A percentile compares a stretch with the other conserved stretches of the same genome.
phyloP scores from a whole-genome alignment of 129 eudicot species.

The Chrysanthemum makinoi region DNA sequence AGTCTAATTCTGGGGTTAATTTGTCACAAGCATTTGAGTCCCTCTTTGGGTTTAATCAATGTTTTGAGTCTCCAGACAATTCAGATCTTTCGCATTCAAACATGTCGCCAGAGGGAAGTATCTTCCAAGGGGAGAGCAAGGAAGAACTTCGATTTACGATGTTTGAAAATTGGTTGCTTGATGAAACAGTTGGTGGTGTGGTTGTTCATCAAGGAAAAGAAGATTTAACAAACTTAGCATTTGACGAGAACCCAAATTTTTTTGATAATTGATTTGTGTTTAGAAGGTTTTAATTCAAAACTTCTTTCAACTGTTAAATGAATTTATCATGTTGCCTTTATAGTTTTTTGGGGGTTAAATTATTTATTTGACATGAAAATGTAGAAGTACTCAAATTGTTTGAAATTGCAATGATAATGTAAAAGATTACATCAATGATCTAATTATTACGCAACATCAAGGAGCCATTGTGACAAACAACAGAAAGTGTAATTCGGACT shows the following conservation, averaged over 20 bases:
- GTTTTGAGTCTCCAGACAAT: conserved; percentile 43
- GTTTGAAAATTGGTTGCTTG: conserved; percentile 84
- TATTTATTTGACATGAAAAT: conserved; percentile 28
- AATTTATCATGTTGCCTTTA: conserved; percentile 17
- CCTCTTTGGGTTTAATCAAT: conserved; percentile 53
- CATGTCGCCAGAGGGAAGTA: conserved; percentile 44
- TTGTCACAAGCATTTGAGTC: conserved; percentile 55
- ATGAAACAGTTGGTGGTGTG: conserved; percentile 33
- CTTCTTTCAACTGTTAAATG: conserved; percentile 27
- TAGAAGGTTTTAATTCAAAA: conserved; percentile 26
- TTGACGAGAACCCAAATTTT: conserved; percentile 46
- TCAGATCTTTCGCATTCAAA: conserved; percentile 68
- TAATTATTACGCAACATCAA: conserved; percentile 7
- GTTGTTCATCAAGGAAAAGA: conserved; percentile 42
- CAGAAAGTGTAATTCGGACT: background rate
- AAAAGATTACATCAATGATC: conserved; percentile 24
- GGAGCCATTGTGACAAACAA: background rate
- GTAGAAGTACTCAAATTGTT: conserved; percentile 22
- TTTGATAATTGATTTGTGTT: conserved; percentile 32
- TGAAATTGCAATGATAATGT: conserved; percentile 7
- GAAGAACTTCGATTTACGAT: conserved; percentile 46
- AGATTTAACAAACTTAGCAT: conserved; percentile 44
- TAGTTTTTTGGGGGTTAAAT: conserved; percentile 21
- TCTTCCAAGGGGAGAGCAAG: conserved; percentile 48
- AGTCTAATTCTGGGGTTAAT: conserved; percentile 38